Evolutionary conservation across 768 basidiomycete genomes (phyloP), one percentile per base, ranked within the genome.

Genomic region (Dioszegia aurantiaca): DNA sequence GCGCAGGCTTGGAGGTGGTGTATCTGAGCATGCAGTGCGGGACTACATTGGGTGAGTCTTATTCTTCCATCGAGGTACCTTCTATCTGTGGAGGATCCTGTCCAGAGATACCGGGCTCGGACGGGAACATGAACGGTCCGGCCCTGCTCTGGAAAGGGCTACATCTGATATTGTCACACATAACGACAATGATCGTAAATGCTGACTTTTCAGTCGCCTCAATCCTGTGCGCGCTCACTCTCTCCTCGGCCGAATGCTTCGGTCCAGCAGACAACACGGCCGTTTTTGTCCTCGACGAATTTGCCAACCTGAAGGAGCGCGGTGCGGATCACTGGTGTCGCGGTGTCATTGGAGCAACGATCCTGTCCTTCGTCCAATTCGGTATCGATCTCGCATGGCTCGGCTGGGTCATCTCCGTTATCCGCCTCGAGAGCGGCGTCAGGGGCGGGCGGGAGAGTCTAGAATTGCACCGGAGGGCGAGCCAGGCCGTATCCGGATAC

Each of bases 11-110:
- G 11, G 51, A 53, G 24, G 51, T 53, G 19, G 37, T 24, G 14
- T 53, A 53, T 53, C 21, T 53, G 36, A 37, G 36, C 17, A 16
- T 53, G 12, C 51, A 53, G 51, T 53, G 51, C 24, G 51, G 37
- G 23, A 36, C 19, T 27, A 53, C 51, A 10, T 26, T 53, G 23
- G 51, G 51, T 53, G 39, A 53, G 51, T 53, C 8, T 6, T 33
- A 6, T 33, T 6, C 33, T n/a, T 6, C 33, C 8, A 33, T 33
- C 33, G 33, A 33, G n/a, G n/a, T n/a, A n/a, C n/a, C n/a, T n/a
- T n/a, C n/a, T n/a, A n/a, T n/a, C n/a, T n/a, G n/a, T n/a, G n/a
- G n/a, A n/a, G n/a, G n/a, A n/a, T n/a, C n/a, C n/a, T n/a, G n/a
- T n/a, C n/a, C n/a, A n/a, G n/a, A n/a, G n/a, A n/a, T n/a, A n/a